These are phyloP conservation scores for Ganoderma lucidum DNA, from an alignment of 1,284 basidiomycete species.

Conservation along the genomic window DNA sequence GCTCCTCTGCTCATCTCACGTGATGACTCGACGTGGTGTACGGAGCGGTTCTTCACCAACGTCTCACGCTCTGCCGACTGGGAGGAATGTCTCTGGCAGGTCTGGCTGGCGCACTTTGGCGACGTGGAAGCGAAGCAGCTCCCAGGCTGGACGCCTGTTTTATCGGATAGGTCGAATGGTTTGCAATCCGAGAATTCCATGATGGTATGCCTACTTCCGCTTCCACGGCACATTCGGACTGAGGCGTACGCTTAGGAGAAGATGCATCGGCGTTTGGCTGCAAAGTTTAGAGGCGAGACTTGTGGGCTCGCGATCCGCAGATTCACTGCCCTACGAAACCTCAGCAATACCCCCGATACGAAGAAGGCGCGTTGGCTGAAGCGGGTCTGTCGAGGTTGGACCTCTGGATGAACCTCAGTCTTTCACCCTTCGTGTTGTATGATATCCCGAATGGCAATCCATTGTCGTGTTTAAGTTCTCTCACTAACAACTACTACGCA, in stretches of 20 bases:
- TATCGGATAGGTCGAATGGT: not conserved
- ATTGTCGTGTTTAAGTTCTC: not conserved
- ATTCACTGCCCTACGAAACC: conserved; percentile 44
- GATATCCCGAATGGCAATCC: not conserved
- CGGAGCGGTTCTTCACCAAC: conserved; percentile 61
- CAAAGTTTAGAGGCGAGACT: conserved; percentile 59
- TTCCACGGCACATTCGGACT: not conserved
- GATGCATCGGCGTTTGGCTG: conserved; percentile 52
- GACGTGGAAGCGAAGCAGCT: conserved; percentile 42
- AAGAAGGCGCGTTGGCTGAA: conserved; percentile 45
- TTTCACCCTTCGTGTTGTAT: not conserved
- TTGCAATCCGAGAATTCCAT: conserved; percentile 7
- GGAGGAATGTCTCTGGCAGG: conserved; percentile 75
- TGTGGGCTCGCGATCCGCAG: conserved; percentile 60
- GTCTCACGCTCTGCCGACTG: conserved; percentile 59
- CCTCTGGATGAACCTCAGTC: conserved; percentile 15
- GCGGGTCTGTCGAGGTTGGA: conserved; percentile 41
- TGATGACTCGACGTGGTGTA: conserved; percentile 67
- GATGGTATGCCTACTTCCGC: conserved; percentile 21
- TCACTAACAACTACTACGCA: not conserved
- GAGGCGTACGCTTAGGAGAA: conserved; percentile 42
- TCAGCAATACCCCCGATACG: conserved; percentile 35
- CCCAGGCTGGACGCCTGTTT: conserved; percentile 29
- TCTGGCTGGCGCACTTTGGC: conserved; percentile 64
- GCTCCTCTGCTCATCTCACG: conserved; percentile 58